Percentiles rank a stretch among this genome's conserved stretches.
Conservation (phyloP, 2,329 filamentous ascomycete genomes). For the Aureobasidium sp. region DNA sequence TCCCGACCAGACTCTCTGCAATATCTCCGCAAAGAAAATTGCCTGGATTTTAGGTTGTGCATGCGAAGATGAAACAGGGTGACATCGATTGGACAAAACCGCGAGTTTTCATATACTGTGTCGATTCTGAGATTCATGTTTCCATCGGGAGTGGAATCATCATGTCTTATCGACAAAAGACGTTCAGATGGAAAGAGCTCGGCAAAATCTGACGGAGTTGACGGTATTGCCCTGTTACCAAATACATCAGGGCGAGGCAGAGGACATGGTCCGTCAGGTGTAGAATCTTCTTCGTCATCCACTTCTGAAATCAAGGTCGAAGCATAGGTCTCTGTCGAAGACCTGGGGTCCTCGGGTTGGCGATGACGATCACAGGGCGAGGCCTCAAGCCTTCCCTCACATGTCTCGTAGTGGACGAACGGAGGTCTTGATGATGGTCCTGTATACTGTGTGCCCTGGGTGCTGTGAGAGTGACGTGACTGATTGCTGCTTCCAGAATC, state of each 20-base stretch:
- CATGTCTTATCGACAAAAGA: constrained; percentile 75
- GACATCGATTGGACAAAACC: constrained; percentile 44
- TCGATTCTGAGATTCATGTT: constrained; percentile 96
- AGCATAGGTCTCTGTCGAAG: constrained; percentile 72
- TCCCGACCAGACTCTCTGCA: constrained; percentile 89
- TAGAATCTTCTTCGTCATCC: constrained; percentile 45
- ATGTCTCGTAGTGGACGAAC: constrained; percentile 25
- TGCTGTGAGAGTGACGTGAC: constrained; percentile 20
- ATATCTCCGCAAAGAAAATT: constrained; percentile 87
- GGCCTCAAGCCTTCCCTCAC: constrained; percentile 20
- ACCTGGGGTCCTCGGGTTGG: constrained; percentile 38
- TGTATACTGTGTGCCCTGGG: constrained; percentile 19
- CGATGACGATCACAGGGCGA: background rate
- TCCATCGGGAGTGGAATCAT: constrained; percentile 81
- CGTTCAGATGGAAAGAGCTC: constrained; percentile 80
- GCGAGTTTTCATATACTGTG: constrained; percentile 53
- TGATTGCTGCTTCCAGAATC: constrained; percentile 19
- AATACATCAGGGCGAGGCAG: constrained; percentile 56
- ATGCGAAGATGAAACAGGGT: constrained; percentile 91
- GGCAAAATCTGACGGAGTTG: constrained; percentile 75
- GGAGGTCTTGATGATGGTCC: constrained; percentile 20
- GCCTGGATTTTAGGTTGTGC: constrained; percentile 78
- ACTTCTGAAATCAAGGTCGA: constrained; percentile 59
- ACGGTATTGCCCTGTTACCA: constrained; percentile 61
- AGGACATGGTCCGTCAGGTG: constrained; percentile 50